Evolutionary conservation across 495 filamentous ascomycete species (phyloP).

Genomic region (Penicillium odoratum): DNA sequence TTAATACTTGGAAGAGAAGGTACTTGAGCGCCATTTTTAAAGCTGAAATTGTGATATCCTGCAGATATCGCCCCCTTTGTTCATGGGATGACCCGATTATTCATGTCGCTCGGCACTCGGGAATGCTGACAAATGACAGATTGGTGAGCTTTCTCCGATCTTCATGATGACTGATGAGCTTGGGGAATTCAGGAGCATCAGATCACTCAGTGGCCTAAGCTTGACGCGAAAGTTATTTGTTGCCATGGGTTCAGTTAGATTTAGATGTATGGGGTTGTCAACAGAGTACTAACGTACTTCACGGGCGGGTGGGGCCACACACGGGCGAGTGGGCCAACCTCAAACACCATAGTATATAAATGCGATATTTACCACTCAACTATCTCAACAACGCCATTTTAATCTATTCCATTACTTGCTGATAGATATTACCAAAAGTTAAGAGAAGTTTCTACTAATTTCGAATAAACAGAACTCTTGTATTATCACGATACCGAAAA

Average conservation of each 20-base stretch:
- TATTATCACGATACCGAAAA: no score
- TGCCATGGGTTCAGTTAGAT: neutral
- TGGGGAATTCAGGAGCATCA: neutral
- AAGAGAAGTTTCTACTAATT: no score
- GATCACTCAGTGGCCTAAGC: neutral
- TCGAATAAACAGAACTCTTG: no score
- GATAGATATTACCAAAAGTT: no score
- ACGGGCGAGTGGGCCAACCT: no score
- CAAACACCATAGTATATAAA: no score
- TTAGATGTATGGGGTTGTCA: neutral
- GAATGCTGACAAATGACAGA: neutral
- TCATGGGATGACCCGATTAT: neutral
- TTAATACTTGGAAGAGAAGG: neutral
- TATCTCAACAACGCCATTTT: no score
- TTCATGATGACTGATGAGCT: slow-evolving; percentile 13
- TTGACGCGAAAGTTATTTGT: neutral
- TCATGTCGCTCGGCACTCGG: neutral
- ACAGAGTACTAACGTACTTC: neutral
- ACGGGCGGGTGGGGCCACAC: no score
- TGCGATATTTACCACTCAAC: no score
- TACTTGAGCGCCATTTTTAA: neutral
- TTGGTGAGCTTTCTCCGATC: neutral
- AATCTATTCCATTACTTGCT: no score
- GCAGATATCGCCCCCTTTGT: neutral
- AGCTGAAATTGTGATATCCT: neutral